Evolutionary conservation across 75 land plant species (phyloP).

Genomic region (Cupressus sempervirens): DNA sequence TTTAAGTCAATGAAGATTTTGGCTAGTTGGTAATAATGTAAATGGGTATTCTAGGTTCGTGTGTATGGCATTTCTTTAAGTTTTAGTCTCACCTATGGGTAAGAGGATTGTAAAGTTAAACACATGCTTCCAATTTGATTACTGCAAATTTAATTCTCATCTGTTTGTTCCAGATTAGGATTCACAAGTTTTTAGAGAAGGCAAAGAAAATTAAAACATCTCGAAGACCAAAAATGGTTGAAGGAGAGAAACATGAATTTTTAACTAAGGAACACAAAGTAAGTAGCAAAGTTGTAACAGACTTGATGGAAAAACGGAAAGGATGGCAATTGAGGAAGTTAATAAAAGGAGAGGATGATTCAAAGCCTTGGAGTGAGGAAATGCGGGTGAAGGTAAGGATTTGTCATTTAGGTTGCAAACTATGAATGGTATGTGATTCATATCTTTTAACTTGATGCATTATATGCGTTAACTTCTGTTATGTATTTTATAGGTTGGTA

Average conservation of each 20-base stretch:
- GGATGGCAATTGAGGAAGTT: constrained; percentile 37
- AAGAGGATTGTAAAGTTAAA: neutral
- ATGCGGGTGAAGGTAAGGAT: constrained; percentile 59
- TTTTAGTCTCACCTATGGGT: neutral
- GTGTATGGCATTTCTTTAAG: neutral
- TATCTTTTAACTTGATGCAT: neutral
- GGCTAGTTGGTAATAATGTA: neutral
- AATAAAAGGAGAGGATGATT: constrained; percentile 43
- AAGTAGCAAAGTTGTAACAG: constrained; percentile 49
- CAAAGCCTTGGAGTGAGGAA: constrained; percentile 70
- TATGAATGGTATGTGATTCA: neutral
- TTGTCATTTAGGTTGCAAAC: neutral
- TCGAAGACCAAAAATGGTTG: constrained; percentile 14
- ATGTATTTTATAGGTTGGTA: constrained; percentile 60
- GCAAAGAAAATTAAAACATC: constrained; percentile 43
- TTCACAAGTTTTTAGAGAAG: constrained; percentile 49
- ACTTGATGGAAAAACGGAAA: constrained; percentile 61
- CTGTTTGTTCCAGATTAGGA: constrained; percentile 40
- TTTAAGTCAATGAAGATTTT: neutral
- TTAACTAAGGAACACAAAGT: constrained; percentile 26
- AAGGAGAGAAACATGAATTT: constrained; percentile 20
- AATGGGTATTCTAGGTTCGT: neutral
- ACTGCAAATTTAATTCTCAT: neutral
- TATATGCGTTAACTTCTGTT: neutral
- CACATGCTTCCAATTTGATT: neutral